Percentiles rank a stretch among this genome's conserved stretches.
These are phyloP conservation scores for Mycena sanguinolenta DNA, from an alignment of 768 basidiomycete genomes.

Conservation along the genomic window DNA sequence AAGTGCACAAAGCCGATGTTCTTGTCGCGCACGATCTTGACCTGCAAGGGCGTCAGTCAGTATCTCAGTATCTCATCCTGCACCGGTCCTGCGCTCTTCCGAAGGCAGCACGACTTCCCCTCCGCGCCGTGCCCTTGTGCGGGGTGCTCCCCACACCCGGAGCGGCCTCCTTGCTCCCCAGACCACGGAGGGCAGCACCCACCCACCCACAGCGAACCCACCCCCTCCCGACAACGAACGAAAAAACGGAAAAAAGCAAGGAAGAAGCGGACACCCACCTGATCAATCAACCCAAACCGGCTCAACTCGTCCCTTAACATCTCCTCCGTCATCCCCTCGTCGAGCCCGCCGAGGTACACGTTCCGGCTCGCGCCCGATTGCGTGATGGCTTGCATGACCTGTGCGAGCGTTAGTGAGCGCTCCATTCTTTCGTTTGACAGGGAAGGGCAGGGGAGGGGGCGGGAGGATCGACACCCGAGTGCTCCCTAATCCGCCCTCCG, in stretches of 20 bases:
- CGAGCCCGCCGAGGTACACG: conserved; percentile 95
- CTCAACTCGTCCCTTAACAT: conserved; percentile 91
- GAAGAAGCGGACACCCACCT: background rate
- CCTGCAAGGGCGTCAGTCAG: conserved; percentile 60
- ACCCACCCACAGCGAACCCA: background rate
- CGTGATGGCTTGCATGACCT: conserved; percentile 82
- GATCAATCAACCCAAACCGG: conserved; percentile 93
- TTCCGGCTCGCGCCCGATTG: conserved; percentile 96
- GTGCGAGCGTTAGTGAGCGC: conserved; percentile 43
- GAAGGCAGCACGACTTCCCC: too few relatives aligned
- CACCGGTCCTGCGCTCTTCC: too few relatives aligned
- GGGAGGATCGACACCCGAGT: too few relatives aligned
- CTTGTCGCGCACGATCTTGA: conserved; percentile 99
- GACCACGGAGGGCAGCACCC: background rate
- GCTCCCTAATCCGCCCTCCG: too few relatives aligned
- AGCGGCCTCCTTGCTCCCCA: too few relatives aligned
- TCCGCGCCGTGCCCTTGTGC: too few relatives aligned
- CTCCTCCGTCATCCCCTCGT: conserved; percentile 92
- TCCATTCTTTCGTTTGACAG: background rate
- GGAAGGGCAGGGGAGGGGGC: too few relatives aligned
- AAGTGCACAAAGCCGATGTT: conserved; percentile 99
- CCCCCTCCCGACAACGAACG: background rate
- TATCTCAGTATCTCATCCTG: too few relatives aligned
- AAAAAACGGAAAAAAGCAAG: background rate
- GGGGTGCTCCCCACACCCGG: too few relatives aligned